Conservation (phyloP, 2,329 filamentous ascomycete genomes). For the Fusarium falciforme region DNA sequence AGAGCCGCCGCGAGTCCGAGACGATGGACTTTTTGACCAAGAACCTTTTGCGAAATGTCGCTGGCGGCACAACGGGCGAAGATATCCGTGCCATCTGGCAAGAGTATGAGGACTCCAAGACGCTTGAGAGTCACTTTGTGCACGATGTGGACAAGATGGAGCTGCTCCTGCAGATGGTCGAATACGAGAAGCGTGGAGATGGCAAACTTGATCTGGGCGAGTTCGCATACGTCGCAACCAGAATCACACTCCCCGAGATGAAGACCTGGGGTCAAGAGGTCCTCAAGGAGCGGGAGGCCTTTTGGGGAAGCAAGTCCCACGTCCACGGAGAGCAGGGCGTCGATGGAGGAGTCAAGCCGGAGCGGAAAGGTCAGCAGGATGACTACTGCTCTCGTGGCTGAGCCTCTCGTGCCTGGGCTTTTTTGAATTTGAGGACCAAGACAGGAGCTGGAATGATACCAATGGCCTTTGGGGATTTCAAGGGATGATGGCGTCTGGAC, state of each 20-base stretch:
- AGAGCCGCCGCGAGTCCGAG: conserved; percentile 84
- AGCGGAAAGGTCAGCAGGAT: conserved; percentile 57
- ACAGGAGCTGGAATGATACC: conserved; percentile 26
- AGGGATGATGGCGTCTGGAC: conserved; percentile 18
- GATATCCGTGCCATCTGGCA: conserved; percentile 88
- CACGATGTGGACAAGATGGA: conserved; percentile 99
- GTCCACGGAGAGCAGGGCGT: conserved; percentile 59
- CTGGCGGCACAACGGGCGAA: conserved; percentile 74
- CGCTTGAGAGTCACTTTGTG: conserved; percentile 87
- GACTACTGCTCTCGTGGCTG: conserved; percentile 58
- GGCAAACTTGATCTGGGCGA: conserved; percentile 82
- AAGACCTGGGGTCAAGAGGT: conserved; percentile 83
- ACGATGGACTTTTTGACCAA: conserved; percentile 93
- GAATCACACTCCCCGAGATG: conserved; percentile 81
- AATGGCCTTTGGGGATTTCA: conserved; percentile 12
- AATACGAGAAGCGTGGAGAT: conserved; percentile 84
- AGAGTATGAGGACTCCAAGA: conserved; percentile 92
- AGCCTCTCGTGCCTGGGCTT: background rate
- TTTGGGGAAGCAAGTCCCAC: conserved; percentile 71
- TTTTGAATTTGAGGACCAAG: background rate
- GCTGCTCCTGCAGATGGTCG: conserved; percentile 92
- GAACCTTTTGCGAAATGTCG: conserved; percentile 77
- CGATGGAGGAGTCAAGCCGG: conserved; percentile 50
- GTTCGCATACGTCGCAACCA: conserved; percentile 82
- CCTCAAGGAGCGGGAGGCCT: conserved; percentile 77